Base-by-base conservation (phyloP, 1,284 basidiomycete genomes). In the Anthracocystis setariae region DNA sequence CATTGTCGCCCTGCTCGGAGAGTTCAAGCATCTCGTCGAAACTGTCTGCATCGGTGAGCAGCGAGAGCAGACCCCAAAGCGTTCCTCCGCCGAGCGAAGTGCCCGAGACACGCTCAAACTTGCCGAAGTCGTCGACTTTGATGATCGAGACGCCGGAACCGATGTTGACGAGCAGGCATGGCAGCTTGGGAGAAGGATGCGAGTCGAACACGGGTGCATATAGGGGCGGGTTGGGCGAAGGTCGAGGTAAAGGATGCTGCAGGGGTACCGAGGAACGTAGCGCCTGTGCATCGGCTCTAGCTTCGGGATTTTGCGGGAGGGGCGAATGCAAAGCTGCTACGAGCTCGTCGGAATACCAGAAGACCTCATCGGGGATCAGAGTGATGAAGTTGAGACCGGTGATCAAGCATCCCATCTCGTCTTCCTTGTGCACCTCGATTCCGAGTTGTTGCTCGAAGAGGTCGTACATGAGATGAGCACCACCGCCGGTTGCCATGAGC, bases 341-440 rank as follows among this genome's bases (percentile, higher is more conserved):
- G 73, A 98, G 89, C 84, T 97, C 92, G 84, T 99, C 96, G 44
- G 94, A 96, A 86, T 97, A 98, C 87, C 91, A 98, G 84, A 98
- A 99, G 32, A 94, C 94, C 84, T 99, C 96, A 84, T 96, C 91
- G 29, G 95, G 95, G 63, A 99, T 96, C 81, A 93, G 89, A 27
- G 92, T 91, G 84, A 98, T 92, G 85, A 99, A 99, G 84, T 94
- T 93, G 79, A 99, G 87, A 17, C 96, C 96, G 72, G 94, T 91
- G 73, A 98, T 98, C 78, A 98, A 85, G 81, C 95, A 98, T 84
- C 92, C 93, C 96, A 99, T 98, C 86, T 99, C 96, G 83, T 98
- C 96, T 84, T 98, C 95, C 57, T 90, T 86, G 63, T 87, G 86
- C 40, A 98, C 85, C 82, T 94, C 92, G 54, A 98, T 92, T 24